Evolutionary conservation across 2,329 filamentous ascomycete species (phyloP).

Genomic region (Xylaria sp.): DNA sequence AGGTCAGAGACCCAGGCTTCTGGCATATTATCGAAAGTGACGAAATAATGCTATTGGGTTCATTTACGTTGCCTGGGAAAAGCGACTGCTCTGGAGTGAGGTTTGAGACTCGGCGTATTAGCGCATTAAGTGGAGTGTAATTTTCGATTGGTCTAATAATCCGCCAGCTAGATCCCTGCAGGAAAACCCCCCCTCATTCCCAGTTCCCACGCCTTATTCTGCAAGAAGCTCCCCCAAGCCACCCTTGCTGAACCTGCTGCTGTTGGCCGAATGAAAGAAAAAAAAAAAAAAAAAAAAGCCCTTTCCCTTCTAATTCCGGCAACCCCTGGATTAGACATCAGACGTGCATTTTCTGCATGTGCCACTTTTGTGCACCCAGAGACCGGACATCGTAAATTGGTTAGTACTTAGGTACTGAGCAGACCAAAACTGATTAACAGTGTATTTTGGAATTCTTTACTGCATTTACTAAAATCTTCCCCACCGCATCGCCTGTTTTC

Average conservation of each 20-base stretch:
- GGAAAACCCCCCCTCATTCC: conserved; percentile 21
- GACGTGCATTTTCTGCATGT: conserved; percentile 23
- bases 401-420: background rate
- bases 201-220: conserved; percentile 28
- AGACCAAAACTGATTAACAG: background rate
- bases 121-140: conserved; percentile 13
- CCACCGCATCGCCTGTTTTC: conserved; percentile 9
- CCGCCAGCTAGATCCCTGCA: conserved; percentile 20
- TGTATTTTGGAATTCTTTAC: conserved; percentile 11
- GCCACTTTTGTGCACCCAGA: conserved; percentile 11
- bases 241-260: conserved; percentile 1
- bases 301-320: conserved; percentile 19
- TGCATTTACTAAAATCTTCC: background rate
- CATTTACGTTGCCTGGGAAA: background rate
- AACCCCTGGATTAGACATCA: conserved; percentile 1
- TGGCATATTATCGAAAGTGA: background rate
- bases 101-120: conserved; percentile 24
- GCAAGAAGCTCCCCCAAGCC: conserved; percentile 22
- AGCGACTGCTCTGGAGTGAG: conserved; percentile 7
- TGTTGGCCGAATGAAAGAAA: conserved; percentile 1
- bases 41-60: background rate
- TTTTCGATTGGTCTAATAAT: conserved; percentile 23
- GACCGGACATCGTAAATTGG: background rate
- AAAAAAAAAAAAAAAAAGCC: background rate
- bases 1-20: background rate